Percentiles rank a stretch among this genome's conserved stretches.
phyloP scores from a whole-genome alignment of 345 rosid species.

The Brassica nigra region DNA sequence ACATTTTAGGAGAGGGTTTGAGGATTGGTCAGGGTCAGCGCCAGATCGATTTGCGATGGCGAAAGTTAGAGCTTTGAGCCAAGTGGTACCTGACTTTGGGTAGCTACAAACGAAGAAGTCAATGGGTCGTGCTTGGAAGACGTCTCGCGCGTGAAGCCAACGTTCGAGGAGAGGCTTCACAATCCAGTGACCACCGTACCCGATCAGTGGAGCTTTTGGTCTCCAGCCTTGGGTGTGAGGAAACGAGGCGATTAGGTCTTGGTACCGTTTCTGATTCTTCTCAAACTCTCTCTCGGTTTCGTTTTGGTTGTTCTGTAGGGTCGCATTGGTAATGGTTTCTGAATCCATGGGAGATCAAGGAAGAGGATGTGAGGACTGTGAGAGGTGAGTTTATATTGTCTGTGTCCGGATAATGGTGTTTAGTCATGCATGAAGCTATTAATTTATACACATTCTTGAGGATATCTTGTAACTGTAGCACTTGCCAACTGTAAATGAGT shows the following conservation, averaged over 20 bases:
- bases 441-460: too few relatives aligned
- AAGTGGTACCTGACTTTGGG: conserved; percentile 7
- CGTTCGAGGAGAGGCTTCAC: not conserved
- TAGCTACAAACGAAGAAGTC: conserved; percentile 2
- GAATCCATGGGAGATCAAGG: not conserved
- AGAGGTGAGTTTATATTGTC: not conserved
- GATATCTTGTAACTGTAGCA: not conserved
- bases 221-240: not conserved
- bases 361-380: not conserved
- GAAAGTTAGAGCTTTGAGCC: conserved; percentile 3
- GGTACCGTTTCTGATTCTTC: not conserved
- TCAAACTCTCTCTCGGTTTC: not conserved
- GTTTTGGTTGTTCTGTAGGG: not conserved
- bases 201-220: not conserved
- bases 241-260: not conserved
- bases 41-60: not conserved
- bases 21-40: not conserved
- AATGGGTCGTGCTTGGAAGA: not conserved
- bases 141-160: not conserved
- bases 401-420: not conserved
- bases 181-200: not conserved
- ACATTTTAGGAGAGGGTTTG: not conserved
- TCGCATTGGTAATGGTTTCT: not conserved
- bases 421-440: conserved; percentile 11
- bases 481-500: not conserved